Percentiles rank a stretch among this genome's conserved stretches.
phyloP scores from a whole-genome alignment of 75 land plant species.

The Cupressus sempervirens region DNA sequence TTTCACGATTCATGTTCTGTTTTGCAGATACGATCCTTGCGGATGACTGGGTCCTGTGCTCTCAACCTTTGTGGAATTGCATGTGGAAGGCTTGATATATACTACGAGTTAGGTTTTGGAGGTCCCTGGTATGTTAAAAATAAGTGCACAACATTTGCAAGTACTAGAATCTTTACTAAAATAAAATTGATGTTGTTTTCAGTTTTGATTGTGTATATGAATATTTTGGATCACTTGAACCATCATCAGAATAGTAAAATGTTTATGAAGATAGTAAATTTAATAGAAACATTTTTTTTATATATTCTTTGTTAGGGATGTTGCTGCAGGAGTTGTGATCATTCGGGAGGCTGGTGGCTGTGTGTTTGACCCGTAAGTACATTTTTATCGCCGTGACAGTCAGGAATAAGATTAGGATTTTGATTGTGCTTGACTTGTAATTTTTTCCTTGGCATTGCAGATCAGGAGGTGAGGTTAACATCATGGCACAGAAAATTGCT shows the following conservation, averaged over 20 bases:
- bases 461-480: constrained; percentile 67
- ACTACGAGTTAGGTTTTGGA: constrained; percentile 85
- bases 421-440: not conserved
- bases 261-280: too few relatives aligned
- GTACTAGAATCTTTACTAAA: not conserved
- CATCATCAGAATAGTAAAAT: too few relatives aligned
- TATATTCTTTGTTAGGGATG: constrained; percentile 60
- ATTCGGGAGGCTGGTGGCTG: constrained; percentile 90
- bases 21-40: constrained; percentile 72
- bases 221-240: too few relatives aligned
- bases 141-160: not conserved
- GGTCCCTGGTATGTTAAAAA: constrained; percentile 80
- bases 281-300: not conserved
- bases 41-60: constrained; percentile 96
- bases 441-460: constrained; percentile 28
- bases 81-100: constrained; percentile 90
- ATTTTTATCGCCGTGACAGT: not conserved
- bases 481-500: constrained; percentile 57
- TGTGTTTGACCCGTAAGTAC: constrained; percentile 89
- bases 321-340: constrained; percentile 85
- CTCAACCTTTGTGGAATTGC: constrained; percentile 91
- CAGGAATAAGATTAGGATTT: not conserved
- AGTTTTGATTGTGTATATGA: too few relatives aligned
- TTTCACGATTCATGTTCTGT: not conserved
- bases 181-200: too few relatives aligned